Evolutionary conservation across 176 grass and related monocot species (phyloP).

Genomic region (Musa beccarii): DNA sequence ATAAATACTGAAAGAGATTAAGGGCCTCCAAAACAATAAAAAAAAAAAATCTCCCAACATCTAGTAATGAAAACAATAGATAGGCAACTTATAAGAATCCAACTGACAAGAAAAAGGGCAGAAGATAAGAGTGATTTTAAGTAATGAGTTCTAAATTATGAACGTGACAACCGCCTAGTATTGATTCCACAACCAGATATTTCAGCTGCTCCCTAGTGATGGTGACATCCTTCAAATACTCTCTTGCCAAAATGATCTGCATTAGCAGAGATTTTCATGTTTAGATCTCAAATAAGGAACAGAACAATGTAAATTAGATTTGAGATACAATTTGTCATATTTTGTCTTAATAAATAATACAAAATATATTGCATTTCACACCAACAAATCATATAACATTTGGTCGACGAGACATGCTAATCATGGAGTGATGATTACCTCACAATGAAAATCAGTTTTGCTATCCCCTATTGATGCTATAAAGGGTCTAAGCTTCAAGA

Average conservation of each 20-base stretch:
- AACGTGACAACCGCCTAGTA: constrained; percentile 95
- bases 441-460: too few species aligned
- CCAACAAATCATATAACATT: neutral
- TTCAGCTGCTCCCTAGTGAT: constrained; percentile 90
- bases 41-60: neutral
- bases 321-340: neutral
- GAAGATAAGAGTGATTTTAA: neutral
- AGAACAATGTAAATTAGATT: neutral
- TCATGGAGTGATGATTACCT: neutral
- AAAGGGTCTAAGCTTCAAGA: too few species aligned
- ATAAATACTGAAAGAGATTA: neutral
- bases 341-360: neutral
- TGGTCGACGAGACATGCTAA: neutral
- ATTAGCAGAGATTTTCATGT: constrained; percentile 8
- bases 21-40: neutral
- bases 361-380: neutral
- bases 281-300: neutral
- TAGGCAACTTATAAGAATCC: neutral
- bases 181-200: constrained; percentile 89
- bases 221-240: constrained; percentile 82
- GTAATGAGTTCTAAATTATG: constrained; percentile 18
- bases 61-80: neutral
- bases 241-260: constrained; percentile 98
- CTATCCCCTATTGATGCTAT: too few species aligned
- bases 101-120: neutral